Conservation (phyloP, 192 early-diverging fungal species). For the Coemansia sp. region DNA sequence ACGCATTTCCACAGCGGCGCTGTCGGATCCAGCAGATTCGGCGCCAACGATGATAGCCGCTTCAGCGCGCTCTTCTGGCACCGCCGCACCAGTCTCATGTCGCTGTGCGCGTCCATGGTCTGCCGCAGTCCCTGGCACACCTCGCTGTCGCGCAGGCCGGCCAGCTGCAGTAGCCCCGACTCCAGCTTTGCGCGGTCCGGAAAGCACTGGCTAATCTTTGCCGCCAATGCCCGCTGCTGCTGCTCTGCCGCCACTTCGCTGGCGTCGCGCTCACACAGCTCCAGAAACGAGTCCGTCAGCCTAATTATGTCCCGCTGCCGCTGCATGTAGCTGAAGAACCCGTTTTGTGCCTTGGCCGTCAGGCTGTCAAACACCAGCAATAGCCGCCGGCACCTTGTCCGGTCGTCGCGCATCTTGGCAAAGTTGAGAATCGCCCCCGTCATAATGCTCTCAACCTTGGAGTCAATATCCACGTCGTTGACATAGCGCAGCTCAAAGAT, state of each 20-base stretch:
- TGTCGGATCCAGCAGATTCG: conserved; percentile 66
- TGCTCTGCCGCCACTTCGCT: conserved; percentile 42
- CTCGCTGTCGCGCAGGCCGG: conserved; percentile 60
- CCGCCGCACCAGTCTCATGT: conserved; percentile 69
- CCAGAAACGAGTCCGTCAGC: conserved; percentile 58
- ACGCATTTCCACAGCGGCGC: conserved; percentile 69
- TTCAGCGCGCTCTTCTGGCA: conserved; percentile 67
- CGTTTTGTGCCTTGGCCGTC: conserved; percentile 64
- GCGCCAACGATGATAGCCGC: conserved; percentile 59
- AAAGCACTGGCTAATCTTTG: conserved; percentile 53
- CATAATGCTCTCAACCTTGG: conserved; percentile 44
- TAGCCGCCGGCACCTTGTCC: conserved; percentile 55
- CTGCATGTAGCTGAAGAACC: conserved; percentile 71
- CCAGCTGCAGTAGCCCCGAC: conserved; percentile 65
- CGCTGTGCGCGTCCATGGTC: conserved; percentile 65
- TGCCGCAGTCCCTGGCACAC: conserved; percentile 65
- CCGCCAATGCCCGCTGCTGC: conserved; percentile 53
- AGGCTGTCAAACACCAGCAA: conserved; percentile 62
- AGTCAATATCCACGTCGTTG: conserved; percentile 75
- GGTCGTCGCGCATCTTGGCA: conserved; percentile 42
- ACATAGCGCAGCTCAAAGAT: conserved; percentile 83
- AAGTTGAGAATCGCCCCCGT: conserved; percentile 43
- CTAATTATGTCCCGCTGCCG: conserved; percentile 65
- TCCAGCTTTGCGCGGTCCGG: conserved; percentile 66
- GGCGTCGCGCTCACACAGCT: conserved; percentile 57